Evolutionary conservation across 106 monocot species (phyloP).

Genomic region (Apostasia shenzhenica): DNA sequence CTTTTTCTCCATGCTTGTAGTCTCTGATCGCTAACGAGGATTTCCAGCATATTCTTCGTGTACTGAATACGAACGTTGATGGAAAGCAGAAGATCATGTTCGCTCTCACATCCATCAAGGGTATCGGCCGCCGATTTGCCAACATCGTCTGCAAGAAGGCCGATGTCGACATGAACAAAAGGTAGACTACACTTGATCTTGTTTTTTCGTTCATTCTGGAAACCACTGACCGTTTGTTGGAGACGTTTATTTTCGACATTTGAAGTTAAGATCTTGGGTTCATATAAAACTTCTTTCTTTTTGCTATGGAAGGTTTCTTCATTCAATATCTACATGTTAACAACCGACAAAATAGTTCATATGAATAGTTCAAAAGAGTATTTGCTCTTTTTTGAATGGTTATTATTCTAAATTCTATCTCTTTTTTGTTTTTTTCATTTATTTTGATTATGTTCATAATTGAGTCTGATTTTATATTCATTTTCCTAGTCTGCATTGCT

Average conservation of each 20-base stretch:
- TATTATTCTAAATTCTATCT: too few relatives aligned
- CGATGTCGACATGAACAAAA: constrained; percentile 96
- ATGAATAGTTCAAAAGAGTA: too few relatives aligned
- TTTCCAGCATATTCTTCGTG: constrained; percentile 95
- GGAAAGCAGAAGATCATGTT: constrained; percentile 96
- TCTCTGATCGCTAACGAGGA: constrained; percentile 80
- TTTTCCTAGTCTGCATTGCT: too few relatives aligned
- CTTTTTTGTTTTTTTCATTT: too few relatives aligned
- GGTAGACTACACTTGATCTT: constrained; percentile 11
- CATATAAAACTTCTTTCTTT: not conserved
- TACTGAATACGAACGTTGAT: constrained; percentile 92
- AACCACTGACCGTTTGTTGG: not conserved
- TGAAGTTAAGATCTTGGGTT: not conserved
- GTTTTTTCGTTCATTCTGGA: not conserved
- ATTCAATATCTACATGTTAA: not conserved
- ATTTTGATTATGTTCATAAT: too few relatives aligned
- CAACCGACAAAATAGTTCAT: too few relatives aligned
- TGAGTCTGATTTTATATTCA: too few relatives aligned
- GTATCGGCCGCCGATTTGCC: constrained; percentile 81
- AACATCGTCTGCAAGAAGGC: constrained; percentile 98
- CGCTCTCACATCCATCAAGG: constrained; percentile 92
- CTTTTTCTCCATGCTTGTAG: constrained; percentile 15
- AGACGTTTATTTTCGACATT: not conserved
- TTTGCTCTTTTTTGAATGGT: too few relatives aligned
- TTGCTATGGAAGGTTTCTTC: not conserved